phyloP scores from a whole-genome alignment of 495 filamentous ascomycete species.

The Lophiotrema nucula region DNA sequence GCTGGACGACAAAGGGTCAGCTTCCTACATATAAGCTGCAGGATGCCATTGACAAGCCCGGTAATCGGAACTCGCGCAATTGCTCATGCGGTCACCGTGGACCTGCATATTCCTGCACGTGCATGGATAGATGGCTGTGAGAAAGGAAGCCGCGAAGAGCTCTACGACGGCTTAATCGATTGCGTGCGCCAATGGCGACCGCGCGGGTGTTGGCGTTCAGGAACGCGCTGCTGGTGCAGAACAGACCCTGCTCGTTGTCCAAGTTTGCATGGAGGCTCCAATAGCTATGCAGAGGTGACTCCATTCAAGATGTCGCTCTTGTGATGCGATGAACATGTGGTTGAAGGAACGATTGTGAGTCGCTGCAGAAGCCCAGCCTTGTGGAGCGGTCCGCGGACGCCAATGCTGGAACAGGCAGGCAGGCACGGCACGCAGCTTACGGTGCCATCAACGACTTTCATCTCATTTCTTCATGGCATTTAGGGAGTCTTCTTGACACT shows the following conservation, averaged over 20 bases:
- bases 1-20: neutral
- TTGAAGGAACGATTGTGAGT: conserved; percentile 3
- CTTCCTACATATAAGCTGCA: conserved; percentile 12
- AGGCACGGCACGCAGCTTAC: neutral
- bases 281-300: neutral
- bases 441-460: neutral
- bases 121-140: conserved; percentile 8
- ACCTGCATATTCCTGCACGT: conserved; percentile 5
- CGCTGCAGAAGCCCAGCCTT: neutral
- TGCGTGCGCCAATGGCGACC: neutral
- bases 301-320: neutral
- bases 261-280: neutral
- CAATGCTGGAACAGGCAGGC: neutral
- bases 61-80: neutral
- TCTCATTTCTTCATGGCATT: neutral
- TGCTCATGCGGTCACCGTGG: neutral
- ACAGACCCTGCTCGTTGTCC: too few relatives aligned
- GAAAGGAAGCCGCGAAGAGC: neutral
- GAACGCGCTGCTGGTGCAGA: neutral
- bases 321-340: neutral
- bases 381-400: neutral
- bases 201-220: neutral
- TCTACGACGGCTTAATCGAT: neutral
- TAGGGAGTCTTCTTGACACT: neutral
- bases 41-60: neutral